Conservation (phyloP, 2,329 filamentous ascomycete species). For the Penicillium crustosum region DNA sequence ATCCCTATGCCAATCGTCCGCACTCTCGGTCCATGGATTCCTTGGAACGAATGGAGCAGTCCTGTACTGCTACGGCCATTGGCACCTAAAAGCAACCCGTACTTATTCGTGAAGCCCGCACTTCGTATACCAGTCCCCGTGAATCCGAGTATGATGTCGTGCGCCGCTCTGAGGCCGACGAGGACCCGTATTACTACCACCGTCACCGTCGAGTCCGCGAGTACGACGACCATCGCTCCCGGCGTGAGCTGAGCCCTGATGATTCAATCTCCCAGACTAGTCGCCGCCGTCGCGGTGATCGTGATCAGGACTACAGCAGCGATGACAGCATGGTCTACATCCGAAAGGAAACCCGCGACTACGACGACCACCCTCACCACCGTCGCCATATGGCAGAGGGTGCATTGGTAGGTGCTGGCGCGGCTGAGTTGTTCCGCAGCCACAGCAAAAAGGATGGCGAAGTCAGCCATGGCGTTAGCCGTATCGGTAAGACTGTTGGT, state of each 20-base stretch:
- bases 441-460: conserved; percentile 59
- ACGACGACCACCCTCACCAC: conserved; percentile 51
- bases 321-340: conserved; percentile 64
- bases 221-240: conserved; percentile 50
- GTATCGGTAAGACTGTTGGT: conserved; percentile 53
- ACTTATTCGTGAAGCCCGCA: conserved; percentile 56
- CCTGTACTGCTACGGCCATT: conserved; percentile 52
- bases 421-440: conserved; percentile 59
- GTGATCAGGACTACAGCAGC: conserved; percentile 52
- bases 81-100: conserved; percentile 51
- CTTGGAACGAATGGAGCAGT: conserved; percentile 49
- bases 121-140: conserved; percentile 49
- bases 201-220: conserved; percentile 57
- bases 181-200: conserved; percentile 63
- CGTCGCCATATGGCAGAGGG: conserved; percentile 62
- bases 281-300: conserved; percentile 39
- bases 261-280: conserved; percentile 55
- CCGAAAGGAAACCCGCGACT: conserved; percentile 50
- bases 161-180: conserved; percentile 56
- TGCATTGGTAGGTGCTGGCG: conserved; percentile 60
- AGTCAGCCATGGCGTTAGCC: conserved; percentile 52
- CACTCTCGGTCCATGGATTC: conserved; percentile 56
- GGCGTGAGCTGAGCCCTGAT: conserved; percentile 51
- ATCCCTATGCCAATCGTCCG: conserved; percentile 48
- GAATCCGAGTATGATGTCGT: conserved; percentile 62